A percentile compares a stretch with the other conserved stretches of the same genome.
Evolutionary conservation across 2,329 filamentous ascomycete species (phyloP).

Genomic region (Colletotrichum graminicola): DNA sequence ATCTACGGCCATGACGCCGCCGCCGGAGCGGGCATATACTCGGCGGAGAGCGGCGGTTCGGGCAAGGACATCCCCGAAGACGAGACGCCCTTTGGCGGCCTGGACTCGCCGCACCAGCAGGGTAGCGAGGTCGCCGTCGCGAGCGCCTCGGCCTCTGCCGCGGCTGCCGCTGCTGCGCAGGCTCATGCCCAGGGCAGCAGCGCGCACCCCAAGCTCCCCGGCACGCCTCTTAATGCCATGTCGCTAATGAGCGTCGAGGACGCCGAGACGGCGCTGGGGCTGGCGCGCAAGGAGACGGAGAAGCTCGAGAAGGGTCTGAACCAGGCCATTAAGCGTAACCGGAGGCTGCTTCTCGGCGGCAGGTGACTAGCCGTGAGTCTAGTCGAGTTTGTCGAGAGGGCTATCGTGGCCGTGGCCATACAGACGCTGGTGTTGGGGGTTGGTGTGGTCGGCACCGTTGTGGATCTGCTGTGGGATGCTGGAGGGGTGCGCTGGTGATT

Average conservation of each 20-base stretch:
- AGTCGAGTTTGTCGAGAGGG: constrained; percentile 28
- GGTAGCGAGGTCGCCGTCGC: constrained; percentile 19
- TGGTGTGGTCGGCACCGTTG: constrained; percentile 40
- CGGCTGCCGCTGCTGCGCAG: constrained; percentile 23
- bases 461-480: constrained; percentile 35
- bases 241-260: constrained; percentile 73
- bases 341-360: constrained; percentile 59
- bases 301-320: constrained; percentile 72
- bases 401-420: constrained; percentile 41
- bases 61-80: constrained; percentile 43
- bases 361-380: constrained; percentile 42
- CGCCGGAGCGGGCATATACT: constrained; percentile 59
- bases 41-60: constrained; percentile 41
- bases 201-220: constrained; percentile 38
- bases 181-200: constrained; percentile 27
- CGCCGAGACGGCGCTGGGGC: constrained; percentile 66
- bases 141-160: constrained; percentile 20
- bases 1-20: constrained; percentile 64
- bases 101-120: constrained; percentile 37
- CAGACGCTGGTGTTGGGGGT: constrained; percentile 42
- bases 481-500: constrained; percentile 6
- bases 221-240: constrained; percentile 59
- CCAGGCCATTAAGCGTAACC: constrained; percentile 71
- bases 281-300: constrained; percentile 71
- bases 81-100: constrained; percentile 43